Percentiles rank a stretch among this genome's conserved stretches.
These are phyloP conservation scores for Trichophyton simii DNA, from an alignment of 2,329 filamentous ascomycete species.

Conservation along the genomic window DNA sequence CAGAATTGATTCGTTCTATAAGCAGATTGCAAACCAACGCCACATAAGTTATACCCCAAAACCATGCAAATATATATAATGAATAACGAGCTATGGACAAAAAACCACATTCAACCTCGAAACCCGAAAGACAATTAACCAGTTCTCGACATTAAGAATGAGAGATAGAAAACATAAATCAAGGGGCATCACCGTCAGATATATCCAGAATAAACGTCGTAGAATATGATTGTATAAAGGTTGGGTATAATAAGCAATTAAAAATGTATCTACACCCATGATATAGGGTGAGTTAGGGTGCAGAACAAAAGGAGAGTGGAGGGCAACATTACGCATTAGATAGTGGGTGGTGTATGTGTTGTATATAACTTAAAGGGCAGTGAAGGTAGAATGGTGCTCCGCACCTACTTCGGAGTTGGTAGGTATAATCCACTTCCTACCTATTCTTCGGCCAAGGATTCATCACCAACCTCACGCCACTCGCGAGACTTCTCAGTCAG, in stretches of 20 bases:
- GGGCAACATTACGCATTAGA: neutral
- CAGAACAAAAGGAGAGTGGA: neutral
- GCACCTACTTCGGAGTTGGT: neutral
- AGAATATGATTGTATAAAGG: slow-evolving; percentile 1
- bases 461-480: slow-evolving; percentile 78
- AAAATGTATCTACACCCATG: neutral
- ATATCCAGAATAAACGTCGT: neutral
- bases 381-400: neutral
- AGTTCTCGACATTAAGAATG: neutral
- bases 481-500: slow-evolving; percentile 75
- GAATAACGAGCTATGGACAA: neutral
- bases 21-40: neutral
- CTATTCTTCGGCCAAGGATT: slow-evolving; percentile 49
- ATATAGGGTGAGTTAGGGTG: neutral
- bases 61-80: slow-evolving; percentile 1
- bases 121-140: neutral
- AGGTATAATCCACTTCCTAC: neutral
- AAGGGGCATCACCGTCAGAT: neutral
- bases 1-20: neutral
- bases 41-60: neutral
- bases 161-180: neutral
- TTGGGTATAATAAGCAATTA: slow-evolving; percentile 1
- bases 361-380: neutral
- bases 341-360: neutral
- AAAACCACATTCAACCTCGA: neutral